These are phyloP conservation scores for Cicer yamashitae DNA, from an alignment of 306 rosid species.

Conservation along the genomic window DNA sequence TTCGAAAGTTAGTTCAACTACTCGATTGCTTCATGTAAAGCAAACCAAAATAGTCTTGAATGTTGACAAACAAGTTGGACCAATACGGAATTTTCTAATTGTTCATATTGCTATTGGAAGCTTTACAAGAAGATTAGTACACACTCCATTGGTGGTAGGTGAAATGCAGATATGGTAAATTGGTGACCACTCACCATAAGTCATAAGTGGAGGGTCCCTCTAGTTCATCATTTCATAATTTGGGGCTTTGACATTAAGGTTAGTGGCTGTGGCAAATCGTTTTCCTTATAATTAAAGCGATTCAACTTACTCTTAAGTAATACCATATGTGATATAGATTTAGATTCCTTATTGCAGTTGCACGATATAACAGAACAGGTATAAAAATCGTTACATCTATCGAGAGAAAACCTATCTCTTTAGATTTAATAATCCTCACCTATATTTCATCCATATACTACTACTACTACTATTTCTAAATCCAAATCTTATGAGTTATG, in stretches of 20 bases:
- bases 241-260: background rate
- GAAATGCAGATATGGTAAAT: background rate
- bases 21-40: background rate
- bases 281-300: background rate
- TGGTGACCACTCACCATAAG: background rate
- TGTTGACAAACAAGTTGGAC: slow-evolving; percentile 1
- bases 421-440: no score
- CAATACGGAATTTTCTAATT: background rate
- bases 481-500: no score
- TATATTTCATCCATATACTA: no score
- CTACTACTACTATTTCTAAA: no score
- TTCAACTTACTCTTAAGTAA: background rate
- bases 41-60: background rate
- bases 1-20: background rate
- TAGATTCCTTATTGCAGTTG: no score
- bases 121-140: slow-evolving; percentile 24
- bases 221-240: background rate
- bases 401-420: no score
- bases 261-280: background rate
- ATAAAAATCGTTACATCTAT: no score
- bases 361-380: no score
- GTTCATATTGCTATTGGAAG: slow-evolving; percentile 28
- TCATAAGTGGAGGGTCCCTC: background rate
- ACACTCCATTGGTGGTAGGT: slow-evolving; percentile 37
- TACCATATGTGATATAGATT: no score